A percentile compares a stretch with the other conserved stretches of the same genome.
phyloP scores from a whole-genome alignment of 2,329 filamentous ascomycete species.

The Ascochyta lentis region DNA sequence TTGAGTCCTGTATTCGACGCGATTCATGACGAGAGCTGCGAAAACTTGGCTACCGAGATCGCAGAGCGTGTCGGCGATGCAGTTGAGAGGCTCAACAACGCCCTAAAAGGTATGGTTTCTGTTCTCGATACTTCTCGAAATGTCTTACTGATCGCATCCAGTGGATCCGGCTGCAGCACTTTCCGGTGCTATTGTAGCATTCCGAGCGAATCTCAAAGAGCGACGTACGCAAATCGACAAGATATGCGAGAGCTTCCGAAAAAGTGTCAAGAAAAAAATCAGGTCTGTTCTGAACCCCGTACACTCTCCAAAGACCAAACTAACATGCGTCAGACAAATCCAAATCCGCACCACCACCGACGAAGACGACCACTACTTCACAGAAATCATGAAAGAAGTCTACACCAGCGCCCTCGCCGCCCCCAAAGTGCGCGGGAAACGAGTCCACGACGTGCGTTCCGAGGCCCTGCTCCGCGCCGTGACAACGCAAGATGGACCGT shows the following conservation, averaged over 20 bases:
- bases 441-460: background rate
- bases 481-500: background rate
- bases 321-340: background rate
- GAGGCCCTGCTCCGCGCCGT: background rate
- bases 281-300: background rate
- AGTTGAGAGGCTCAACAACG: background rate
- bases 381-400: conserved; percentile 15
- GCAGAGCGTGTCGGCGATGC: background rate
- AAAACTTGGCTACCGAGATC: background rate
- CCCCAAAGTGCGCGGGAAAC: conserved; percentile 1
- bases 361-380: conserved; percentile 17
- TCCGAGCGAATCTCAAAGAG: conserved; percentile 8
- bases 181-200: conserved; percentile 7
- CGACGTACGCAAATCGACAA: conserved; percentile 6
- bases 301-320: background rate
- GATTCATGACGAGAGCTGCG: background rate
- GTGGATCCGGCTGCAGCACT: conserved; percentile 12
- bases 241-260: background rate
- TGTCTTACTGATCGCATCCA: background rate
- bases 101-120: background rate
- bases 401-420: conserved; percentile 17
- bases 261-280: background rate
- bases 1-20: background rate
- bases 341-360: conserved; percentile 1
- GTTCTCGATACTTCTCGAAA: background rate